These are phyloP conservation scores for Lodderomyces theae DNA, from an alignment of 1,139 yeast species.

Conservation along the genomic window DNA sequence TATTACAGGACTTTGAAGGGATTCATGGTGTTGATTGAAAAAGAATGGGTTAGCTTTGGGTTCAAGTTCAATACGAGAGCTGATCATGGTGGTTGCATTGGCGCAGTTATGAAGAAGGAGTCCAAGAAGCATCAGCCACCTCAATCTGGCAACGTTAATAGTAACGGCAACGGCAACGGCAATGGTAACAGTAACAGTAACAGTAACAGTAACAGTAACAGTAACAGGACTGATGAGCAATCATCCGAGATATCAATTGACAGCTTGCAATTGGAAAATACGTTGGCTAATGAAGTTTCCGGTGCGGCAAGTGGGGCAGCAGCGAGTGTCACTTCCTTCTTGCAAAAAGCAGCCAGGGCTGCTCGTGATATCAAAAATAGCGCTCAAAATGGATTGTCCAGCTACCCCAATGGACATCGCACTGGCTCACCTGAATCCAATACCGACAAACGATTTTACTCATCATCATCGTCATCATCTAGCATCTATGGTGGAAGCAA, in stretches of 20 bases:
- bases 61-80: constrained; percentile 83
- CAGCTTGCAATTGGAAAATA: constrained; percentile 11
- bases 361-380: constrained; percentile 43
- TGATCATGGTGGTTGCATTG: constrained; percentile 62
- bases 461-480: constrained; percentile 8
- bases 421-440: constrained; percentile 11
- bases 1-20: constrained; percentile 85
- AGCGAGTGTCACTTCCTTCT: constrained; percentile 21
- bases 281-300: constrained; percentile 13
- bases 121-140: constrained; percentile 11
- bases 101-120: constrained; percentile 32
- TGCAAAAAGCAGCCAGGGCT: constrained; percentile 46
- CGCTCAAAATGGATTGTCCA: constrained; percentile 23
- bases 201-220: no score
- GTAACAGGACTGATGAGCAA: constrained; percentile 13
- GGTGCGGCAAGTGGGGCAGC: constrained; percentile 11
- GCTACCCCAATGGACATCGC: constrained; percentile 3
- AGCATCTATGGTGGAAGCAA: constrained; percentile 38
- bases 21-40: constrained; percentile 78
- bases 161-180: no score
- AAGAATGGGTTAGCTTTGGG: constrained; percentile 95
- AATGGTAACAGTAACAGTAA: no score
- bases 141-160: background rate
- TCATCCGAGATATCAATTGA: constrained; percentile 15
- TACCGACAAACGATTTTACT: constrained; percentile 14